Conservation (phyloP, 225 moss, liverwort and hornwort genomes). For the Anthoceros angustus region DNA sequence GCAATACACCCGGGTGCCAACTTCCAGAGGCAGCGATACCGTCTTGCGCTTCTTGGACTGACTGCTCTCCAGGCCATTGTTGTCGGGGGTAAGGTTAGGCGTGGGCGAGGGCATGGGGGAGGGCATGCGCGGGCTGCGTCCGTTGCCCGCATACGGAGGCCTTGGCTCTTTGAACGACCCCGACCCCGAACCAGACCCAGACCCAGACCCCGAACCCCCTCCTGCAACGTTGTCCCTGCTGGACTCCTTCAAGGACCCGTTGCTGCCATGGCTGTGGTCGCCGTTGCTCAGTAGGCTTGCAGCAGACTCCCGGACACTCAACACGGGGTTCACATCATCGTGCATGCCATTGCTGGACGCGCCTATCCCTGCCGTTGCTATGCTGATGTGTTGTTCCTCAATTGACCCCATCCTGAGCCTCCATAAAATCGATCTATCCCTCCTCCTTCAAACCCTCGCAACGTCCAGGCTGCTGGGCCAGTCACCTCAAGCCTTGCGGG, state of each 20-base stretch:
- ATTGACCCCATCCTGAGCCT: constrained; percentile 2
- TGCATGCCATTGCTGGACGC: constrained; percentile 3
- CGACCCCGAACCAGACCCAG: too few relatives aligned
- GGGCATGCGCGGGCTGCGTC: constrained; percentile 4
- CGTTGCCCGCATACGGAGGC: background rate
- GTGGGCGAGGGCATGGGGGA: constrained; percentile 4
- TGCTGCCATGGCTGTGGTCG: background rate
- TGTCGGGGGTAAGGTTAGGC: background rate
- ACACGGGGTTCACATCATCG: background rate
- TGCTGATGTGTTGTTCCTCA: constrained; percentile 3
- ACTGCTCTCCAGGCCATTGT: constrained; percentile 4
- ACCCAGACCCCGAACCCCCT: too few relatives aligned
- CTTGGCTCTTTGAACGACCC: constrained; percentile 1
- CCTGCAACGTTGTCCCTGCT: background rate
- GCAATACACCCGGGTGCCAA: constrained; percentile 73
- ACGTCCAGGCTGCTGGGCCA: too few relatives aligned
- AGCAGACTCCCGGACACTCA: background rate
- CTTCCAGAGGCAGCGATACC: constrained; percentile 56
- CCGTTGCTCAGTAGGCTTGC: background rate
- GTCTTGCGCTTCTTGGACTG: background rate
- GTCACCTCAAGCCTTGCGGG: too few relatives aligned
- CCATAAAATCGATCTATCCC: background rate
- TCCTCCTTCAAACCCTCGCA: too few relatives aligned
- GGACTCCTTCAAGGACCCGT: background rate
- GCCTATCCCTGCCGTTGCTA: background rate